These are phyloP conservation scores for Ordospora colligata DNA, from an alignment of 371 early-diverging fungal species.

Conservation along the genomic window DNA sequence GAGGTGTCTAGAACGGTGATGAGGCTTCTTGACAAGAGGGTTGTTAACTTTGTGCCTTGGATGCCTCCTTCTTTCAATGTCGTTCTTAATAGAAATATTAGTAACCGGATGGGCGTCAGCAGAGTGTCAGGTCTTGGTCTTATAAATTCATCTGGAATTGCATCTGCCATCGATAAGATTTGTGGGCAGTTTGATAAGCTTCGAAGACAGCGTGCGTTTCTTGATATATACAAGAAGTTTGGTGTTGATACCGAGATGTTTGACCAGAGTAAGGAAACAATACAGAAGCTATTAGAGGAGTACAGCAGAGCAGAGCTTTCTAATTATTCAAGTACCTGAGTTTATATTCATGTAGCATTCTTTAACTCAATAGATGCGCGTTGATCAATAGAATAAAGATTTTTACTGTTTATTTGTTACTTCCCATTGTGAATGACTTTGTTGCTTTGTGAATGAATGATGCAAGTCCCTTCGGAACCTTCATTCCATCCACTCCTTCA, in stretches of 20 bases:
- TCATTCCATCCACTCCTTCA: slow-evolving; percentile 57
- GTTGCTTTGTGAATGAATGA: slow-evolving; percentile 56
- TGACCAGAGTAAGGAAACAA: slow-evolving; percentile 51
- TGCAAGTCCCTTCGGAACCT: slow-evolving; percentile 57
- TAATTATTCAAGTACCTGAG: not conserved
- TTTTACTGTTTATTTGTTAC: not conserved
- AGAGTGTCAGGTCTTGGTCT: slow-evolving; percentile 90
- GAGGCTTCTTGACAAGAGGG: slow-evolving; percentile 77
- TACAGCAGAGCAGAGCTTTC: slow-evolving; percentile 39
- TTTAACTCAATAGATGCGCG: not conserved
- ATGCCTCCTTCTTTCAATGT: slow-evolving; percentile 96
- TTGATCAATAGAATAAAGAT: too few species aligned
- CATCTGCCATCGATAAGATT: slow-evolving; percentile 73
- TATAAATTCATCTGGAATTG: slow-evolving; percentile 88
- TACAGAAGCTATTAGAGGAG: slow-evolving; percentile 50
- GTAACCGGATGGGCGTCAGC: slow-evolving; percentile 70
- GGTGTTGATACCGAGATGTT: slow-evolving; percentile 44
- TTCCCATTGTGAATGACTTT: slow-evolving; percentile 16
- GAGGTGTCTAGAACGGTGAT: slow-evolving; percentile 80
- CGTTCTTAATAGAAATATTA: slow-evolving; percentile 53
- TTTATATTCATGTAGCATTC: not conserved
- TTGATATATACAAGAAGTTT: slow-evolving; percentile 79
- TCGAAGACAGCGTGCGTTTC: slow-evolving; percentile 88
- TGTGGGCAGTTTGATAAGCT: slow-evolving; percentile 87
- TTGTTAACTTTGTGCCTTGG: slow-evolving; percentile 95